A percentile compares a stretch with the other conserved stretches of the same genome.
Evolutionary conservation across 2,329 filamentous ascomycete species (phyloP).

Genomic region (Penicillium sp.): DNA sequence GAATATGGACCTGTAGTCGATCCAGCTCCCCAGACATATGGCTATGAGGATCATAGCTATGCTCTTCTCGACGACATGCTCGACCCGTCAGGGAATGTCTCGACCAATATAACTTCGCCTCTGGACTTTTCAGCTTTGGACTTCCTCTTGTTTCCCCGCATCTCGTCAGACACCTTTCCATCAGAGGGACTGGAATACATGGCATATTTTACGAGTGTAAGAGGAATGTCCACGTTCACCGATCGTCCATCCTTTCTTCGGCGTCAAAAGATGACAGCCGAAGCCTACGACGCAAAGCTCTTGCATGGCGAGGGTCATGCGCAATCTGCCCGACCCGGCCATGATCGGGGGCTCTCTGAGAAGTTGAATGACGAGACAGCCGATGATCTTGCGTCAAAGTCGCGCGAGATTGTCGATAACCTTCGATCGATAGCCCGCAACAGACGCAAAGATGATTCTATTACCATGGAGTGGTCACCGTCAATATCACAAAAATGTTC

Average conservation of each 20-base stretch:
- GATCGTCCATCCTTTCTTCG: constrained; percentile 18
- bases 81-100: background rate
- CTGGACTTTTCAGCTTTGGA: constrained; percentile 22
- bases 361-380: too few relatives aligned
- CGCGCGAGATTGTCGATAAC: constrained; percentile 12
- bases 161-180: constrained; percentile 12
- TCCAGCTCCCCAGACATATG: background rate
- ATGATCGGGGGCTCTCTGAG: too few relatives aligned
- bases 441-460: constrained; percentile 13
- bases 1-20: background rate
- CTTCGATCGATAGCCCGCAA: constrained; percentile 9
- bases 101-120: constrained; percentile 3
- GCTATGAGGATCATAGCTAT: background rate
- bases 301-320: background rate
- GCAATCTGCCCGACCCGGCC: background rate
- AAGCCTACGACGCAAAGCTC: constrained; percentile 10
- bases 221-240: constrained; percentile 24
- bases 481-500: constrained; percentile 8
- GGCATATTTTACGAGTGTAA: constrained; percentile 25
- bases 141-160: constrained; percentile 13
- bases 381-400: background rate
- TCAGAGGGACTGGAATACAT: constrained; percentile 25
- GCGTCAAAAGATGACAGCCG: constrained; percentile 18
- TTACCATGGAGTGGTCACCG: constrained; percentile 18
- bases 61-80: background rate